Conservation (phyloP, 768 basidiomycete species). For the Rhodotorula diobovata region DNA sequence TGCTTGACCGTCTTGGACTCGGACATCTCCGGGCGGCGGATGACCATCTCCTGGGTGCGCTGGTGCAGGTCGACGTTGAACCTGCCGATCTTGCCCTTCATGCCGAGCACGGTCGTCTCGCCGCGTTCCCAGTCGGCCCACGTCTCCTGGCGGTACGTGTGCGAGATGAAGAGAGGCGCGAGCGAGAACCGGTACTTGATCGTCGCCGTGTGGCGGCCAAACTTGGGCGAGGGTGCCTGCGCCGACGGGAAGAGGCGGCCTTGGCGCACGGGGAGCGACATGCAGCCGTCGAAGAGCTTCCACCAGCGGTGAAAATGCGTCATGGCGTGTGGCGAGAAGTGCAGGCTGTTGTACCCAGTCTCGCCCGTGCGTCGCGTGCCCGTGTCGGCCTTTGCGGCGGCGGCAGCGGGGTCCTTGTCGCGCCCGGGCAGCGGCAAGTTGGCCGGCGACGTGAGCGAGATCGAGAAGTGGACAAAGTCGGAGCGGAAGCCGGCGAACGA, state of each 20-base stretch:
- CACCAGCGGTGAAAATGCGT: slow-evolving; percentile 93
- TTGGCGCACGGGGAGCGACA: slow-evolving; percentile 80
- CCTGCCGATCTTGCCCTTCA: slow-evolving; percentile 74
- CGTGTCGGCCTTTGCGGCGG: slow-evolving; percentile 7
- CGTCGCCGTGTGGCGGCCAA: slow-evolving; percentile 80
- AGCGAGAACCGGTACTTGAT: slow-evolving; percentile 81
- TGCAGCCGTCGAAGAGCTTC: slow-evolving; percentile 68
- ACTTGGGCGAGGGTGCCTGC: slow-evolving; percentile 71
- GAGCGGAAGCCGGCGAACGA: slow-evolving; percentile 85
- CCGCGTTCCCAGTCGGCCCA: slow-evolving; percentile 76
- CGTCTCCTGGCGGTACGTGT: slow-evolving; percentile 77
- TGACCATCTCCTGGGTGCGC: slow-evolving; percentile 70
- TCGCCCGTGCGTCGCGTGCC: slow-evolving; percentile 39
- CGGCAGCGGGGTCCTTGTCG: slow-evolving; percentile 33
- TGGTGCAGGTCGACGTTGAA: slow-evolving; percentile 91
- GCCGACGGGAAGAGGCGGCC: slow-evolving; percentile 70
- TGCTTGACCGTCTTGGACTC: slow-evolving; percentile 60
- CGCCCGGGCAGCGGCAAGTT: slow-evolving; percentile 25
- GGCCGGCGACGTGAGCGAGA: slow-evolving; percentile 64
- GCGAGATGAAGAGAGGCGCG: slow-evolving; percentile 73
- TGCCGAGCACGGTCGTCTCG: slow-evolving; percentile 70
- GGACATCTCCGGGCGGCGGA: slow-evolving; percentile 57
- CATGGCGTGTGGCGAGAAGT: slow-evolving; percentile 78
- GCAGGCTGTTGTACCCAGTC: slow-evolving; percentile 61
- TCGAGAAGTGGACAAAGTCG: slow-evolving; percentile 85